Percentiles rank a stretch among this genome's conserved stretches.
These are phyloP conservation scores for Domatiomyces globalis DNA, from an alignment of 2,329 filamentous ascomycete species.

Conservation along the genomic window DNA sequence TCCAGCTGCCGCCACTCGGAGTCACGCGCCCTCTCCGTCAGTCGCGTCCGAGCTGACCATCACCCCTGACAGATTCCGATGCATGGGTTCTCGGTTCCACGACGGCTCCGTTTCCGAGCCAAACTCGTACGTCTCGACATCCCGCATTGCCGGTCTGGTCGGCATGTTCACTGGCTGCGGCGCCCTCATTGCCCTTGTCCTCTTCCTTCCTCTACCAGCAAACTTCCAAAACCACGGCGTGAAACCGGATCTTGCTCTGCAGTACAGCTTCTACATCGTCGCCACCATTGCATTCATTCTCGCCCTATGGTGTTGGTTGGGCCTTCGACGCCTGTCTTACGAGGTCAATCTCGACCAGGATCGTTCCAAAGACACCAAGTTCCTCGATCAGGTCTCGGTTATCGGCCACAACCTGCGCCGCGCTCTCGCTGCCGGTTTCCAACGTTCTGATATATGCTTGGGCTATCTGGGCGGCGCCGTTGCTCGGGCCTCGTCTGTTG, in stretches of 20 bases:
- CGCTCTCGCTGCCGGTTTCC: slow-evolving; percentile 56
- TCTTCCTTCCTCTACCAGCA: slow-evolving; percentile 80
- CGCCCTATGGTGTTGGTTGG: slow-evolving; percentile 61
- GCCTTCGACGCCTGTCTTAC: slow-evolving; percentile 43
- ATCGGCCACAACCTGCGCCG: slow-evolving; percentile 26
- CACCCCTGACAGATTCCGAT: slow-evolving; percentile 36
- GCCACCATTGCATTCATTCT: slow-evolving; percentile 57
- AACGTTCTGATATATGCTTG: slow-evolving; percentile 63
- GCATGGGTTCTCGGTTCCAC: slow-evolving; percentile 15
- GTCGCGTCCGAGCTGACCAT: slow-evolving; percentile 47
- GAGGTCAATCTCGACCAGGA: slow-evolving; percentile 21
- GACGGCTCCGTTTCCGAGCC: slow-evolving; percentile 3
- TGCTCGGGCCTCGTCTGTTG: slow-evolving; percentile 83
- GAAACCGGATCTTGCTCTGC: slow-evolving; percentile 59
- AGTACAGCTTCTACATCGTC: slow-evolving; percentile 78
- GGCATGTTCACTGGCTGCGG: slow-evolving; percentile 87
- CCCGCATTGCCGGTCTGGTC: slow-evolving; percentile 70
- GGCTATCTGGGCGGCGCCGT: slow-evolving; percentile 93
- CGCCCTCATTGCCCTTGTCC: slow-evolving; percentile 63
- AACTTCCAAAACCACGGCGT: slow-evolving; percentile 60
- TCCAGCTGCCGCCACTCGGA: slow-evolving; percentile 2
- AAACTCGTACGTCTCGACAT: slow-evolving; percentile 30
- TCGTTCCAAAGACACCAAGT: not conserved
- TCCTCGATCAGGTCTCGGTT: not conserved
- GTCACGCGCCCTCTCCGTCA: slow-evolving; percentile 35